phyloP scores from a whole-genome alignment of 371 early-diverging fungal species.

The Gilbertella persicaria region DNA sequence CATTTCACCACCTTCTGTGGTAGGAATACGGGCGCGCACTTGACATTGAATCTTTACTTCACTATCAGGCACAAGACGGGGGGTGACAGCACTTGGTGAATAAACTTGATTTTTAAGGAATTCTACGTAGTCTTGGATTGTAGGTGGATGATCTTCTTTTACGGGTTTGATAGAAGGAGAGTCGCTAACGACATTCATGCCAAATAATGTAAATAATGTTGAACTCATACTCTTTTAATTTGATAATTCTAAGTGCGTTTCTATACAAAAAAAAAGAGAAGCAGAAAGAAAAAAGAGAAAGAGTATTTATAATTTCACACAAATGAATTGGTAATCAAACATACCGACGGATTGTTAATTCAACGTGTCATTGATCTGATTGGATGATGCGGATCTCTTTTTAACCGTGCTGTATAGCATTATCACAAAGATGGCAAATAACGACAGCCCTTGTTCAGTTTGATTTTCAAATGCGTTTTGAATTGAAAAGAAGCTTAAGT shows the following conservation, averaged over 20 bases:
- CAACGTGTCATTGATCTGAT: too few species aligned
- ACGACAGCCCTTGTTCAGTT: too few species aligned
- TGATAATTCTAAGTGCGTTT: background rate
- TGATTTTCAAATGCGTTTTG: too few species aligned
- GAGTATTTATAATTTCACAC: background rate
- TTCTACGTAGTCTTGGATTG: slow-evolving; percentile 46
- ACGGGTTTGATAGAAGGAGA: slow-evolving; percentile 9
- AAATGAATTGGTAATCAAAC: too few species aligned
- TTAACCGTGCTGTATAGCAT: too few species aligned
- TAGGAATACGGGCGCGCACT: slow-evolving; percentile 88
- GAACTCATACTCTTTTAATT: slow-evolving; percentile 15
- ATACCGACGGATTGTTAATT: too few species aligned
- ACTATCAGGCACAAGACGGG: slow-evolving; percentile 27
- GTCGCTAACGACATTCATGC: slow-evolving; percentile 51
- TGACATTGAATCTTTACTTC: slow-evolving; percentile 60
- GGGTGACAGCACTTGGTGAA: slow-evolving; percentile 47
- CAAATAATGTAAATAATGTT: slow-evolving; percentile 50
- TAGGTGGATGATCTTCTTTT: slow-evolving; percentile 29
- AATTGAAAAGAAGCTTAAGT: too few species aligned
- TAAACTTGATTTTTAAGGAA: slow-evolving; percentile 51
- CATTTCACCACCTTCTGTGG: slow-evolving; percentile 80
- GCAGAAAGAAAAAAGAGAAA: background rate
- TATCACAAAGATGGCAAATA: too few species aligned
- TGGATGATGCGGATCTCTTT: too few species aligned
- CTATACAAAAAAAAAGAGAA: background rate